Evolutionary conservation across 2,329 filamentous ascomycete genomes (phyloP).

Genomic region (Didymella arachidicola): DNA sequence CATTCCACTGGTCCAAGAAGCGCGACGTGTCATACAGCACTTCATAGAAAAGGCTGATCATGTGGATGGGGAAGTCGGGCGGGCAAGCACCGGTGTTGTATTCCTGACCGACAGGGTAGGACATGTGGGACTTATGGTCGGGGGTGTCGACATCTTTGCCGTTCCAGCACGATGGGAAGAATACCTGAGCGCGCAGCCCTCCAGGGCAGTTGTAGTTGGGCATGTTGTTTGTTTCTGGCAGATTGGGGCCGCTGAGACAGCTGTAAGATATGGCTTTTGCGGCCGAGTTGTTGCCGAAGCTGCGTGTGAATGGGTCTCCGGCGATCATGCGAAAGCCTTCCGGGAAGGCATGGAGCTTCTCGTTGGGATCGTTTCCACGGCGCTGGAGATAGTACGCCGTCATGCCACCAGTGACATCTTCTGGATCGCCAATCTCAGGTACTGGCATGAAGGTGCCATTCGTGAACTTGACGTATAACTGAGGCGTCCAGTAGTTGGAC

Average conservation of each 20-base stretch:
- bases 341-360: conserved; percentile 74
- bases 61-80: conserved; percentile 59
- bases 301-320: conserved; percentile 68
- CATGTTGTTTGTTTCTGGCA: conserved; percentile 63
- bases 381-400: conserved; percentile 74
- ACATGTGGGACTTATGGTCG: conserved; percentile 69
- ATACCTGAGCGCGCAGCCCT: conserved; percentile 71
- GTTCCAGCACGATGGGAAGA: conserved; percentile 79
- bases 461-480: conserved; percentile 68
- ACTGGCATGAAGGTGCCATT: conserved; percentile 65
- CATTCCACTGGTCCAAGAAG: conserved; percentile 57
- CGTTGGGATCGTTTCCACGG: conserved; percentile 61
- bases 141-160: conserved; percentile 64
- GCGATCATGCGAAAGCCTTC: conserved; percentile 74
- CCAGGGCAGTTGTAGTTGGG: conserved; percentile 69
- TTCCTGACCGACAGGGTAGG: conserved; percentile 60
- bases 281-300: conserved; percentile 56
- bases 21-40: conserved; percentile 61
- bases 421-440: conserved; percentile 61
- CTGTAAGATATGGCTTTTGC: conserved; percentile 63
- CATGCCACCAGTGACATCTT: conserved; percentile 64
- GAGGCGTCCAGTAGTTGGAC: conserved; percentile 80
- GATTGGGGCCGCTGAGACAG: conserved; percentile 59
- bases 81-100: conserved; percentile 64
- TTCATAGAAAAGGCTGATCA: conserved; percentile 67